phyloP scores from a whole-genome alignment of 2,329 filamentous ascomycete genomes.

The Exserohilum rostratum region DNA sequence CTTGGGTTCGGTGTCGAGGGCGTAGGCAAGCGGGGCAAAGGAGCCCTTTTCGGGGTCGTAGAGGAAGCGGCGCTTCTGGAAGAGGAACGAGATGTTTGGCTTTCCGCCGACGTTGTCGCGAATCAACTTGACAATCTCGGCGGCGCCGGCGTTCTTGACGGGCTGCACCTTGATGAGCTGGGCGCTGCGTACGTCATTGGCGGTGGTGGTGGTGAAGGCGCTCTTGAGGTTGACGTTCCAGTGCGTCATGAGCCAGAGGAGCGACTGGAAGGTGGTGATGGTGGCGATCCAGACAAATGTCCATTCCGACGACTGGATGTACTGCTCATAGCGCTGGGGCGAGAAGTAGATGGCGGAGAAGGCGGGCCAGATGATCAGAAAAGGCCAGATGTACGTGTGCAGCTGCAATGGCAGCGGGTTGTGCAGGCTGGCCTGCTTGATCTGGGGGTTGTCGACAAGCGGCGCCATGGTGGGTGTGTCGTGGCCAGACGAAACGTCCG shows the following conservation, averaged over 20 bases:
- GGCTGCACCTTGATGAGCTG: conserved; percentile 92
- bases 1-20: conserved; percentile 84
- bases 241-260: conserved; percentile 94
- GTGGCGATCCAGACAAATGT: conserved; percentile 92
- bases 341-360: conserved; percentile 89
- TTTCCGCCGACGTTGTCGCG: conserved; percentile 79
- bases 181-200: conserved; percentile 73
- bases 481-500: conserved; percentile 22
- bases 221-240: conserved; percentile 92
- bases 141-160: conserved; percentile 81
- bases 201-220: conserved; percentile 77
- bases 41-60: conserved; percentile 72
- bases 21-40: conserved; percentile 84
- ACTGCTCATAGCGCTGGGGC: conserved; percentile 81
- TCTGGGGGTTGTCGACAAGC: conserved; percentile 91
- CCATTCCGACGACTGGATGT: conserved; percentile 96
- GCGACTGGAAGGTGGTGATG: conserved; percentile 85
- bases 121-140: conserved; percentile 84
- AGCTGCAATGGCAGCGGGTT: conserved; percentile 81
- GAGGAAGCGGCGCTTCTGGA: conserved; percentile 96
- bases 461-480: conserved; percentile 51
- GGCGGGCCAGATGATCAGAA: conserved; percentile 86
- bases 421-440: conserved; percentile 84
- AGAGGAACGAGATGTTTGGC: conserved; percentile 83
- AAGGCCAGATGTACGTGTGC: conserved; percentile 93